These are phyloP conservation scores for Pseudogymnoascus sp. DNA, from an alignment of 2,329 filamentous ascomycete species.

Conservation along the genomic window DNA sequence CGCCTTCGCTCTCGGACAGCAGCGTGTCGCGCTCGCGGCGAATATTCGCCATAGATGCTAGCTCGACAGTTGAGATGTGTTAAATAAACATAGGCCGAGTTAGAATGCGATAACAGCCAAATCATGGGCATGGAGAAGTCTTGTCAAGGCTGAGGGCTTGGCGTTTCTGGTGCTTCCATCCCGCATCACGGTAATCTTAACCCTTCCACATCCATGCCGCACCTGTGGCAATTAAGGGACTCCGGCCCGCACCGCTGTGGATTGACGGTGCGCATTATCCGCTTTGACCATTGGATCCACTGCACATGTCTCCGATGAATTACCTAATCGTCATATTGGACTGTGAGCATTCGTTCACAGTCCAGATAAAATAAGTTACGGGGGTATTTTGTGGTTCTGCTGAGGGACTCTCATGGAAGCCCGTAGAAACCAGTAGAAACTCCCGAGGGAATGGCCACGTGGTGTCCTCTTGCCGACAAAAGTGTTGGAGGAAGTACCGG, in stretches of 20 bases:
- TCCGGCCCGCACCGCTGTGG: too few relatives aligned
- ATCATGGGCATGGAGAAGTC: not conserved
- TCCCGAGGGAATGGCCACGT: too few relatives aligned
- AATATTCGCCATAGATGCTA: not conserved
- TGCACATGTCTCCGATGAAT: not conserved
- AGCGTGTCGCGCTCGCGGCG: not conserved
- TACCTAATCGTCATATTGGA: not conserved
- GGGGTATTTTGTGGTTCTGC: not conserved
- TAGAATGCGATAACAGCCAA: not conserved
- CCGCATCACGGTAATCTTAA: not conserved
- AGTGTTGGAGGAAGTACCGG: too few relatives aligned
- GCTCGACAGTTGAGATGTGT: not conserved
- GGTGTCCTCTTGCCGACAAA: too few relatives aligned
- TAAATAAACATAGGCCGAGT: not conserved
- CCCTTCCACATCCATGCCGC: too few relatives aligned
- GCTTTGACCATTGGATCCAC: too few relatives aligned
- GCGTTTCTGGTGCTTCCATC: not conserved
- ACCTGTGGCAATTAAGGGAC: not conserved
- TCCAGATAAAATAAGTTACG: not conserved
- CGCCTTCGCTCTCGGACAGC: not conserved
- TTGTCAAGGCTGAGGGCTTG: not conserved
- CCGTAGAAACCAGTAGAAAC: too few relatives aligned
- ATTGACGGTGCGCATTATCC: too few relatives aligned
- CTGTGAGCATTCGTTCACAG: not conserved
- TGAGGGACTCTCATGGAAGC: not conserved